Percentiles rank a stretch among this genome's conserved stretches.
These are phyloP conservation scores for Cordia subcordata DNA, from an alignment of 257 asterid species.

Conservation along the genomic window DNA sequence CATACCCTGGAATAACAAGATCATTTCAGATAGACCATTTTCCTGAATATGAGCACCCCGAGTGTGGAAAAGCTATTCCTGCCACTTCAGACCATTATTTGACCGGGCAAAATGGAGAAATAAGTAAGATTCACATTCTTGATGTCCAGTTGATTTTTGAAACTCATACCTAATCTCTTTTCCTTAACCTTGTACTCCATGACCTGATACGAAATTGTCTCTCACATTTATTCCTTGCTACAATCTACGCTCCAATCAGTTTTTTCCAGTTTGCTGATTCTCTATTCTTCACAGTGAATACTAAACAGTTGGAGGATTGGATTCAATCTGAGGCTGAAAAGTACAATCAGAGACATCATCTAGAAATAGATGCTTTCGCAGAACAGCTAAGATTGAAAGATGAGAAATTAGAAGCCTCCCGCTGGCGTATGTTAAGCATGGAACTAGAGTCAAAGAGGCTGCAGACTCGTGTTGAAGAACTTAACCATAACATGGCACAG, in stretches of 20 bases:
- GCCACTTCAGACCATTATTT: constrained; percentile 32
- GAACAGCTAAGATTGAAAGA: constrained; percentile 81
- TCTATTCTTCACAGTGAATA: constrained; percentile 22
- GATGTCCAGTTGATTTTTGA: not conserved
- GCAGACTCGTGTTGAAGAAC: constrained; percentile 52
- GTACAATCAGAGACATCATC: constrained; percentile 51
- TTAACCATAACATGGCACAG: constrained; percentile 43
- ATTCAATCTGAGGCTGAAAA: constrained; percentile 44
- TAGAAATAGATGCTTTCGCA: constrained; percentile 74
- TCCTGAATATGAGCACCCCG: constrained; percentile 29
- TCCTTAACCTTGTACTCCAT: not conserved
- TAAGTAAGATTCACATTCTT: constrained; percentile 36
- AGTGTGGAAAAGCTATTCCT: constrained; percentile 24
- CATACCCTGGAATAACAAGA: constrained; percentile 20
- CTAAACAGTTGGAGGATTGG: constrained; percentile 51
- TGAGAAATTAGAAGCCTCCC: constrained; percentile 64
- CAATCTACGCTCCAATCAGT: not conserved
- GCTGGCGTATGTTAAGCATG: constrained; percentile 76
- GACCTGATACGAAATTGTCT: not conserved
- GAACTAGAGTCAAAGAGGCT: constrained; percentile 74
- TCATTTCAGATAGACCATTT: constrained; percentile 19
- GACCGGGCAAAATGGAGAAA: constrained; percentile 36
- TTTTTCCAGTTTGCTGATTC: not conserved
- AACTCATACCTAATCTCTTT: not conserved
- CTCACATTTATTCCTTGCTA: not conserved